Evolutionary conservation across 2,329 filamentous ascomycete species (phyloP), one percentile per base, ranked within the genome.

Genomic region (Leptographium flavum): DNA sequence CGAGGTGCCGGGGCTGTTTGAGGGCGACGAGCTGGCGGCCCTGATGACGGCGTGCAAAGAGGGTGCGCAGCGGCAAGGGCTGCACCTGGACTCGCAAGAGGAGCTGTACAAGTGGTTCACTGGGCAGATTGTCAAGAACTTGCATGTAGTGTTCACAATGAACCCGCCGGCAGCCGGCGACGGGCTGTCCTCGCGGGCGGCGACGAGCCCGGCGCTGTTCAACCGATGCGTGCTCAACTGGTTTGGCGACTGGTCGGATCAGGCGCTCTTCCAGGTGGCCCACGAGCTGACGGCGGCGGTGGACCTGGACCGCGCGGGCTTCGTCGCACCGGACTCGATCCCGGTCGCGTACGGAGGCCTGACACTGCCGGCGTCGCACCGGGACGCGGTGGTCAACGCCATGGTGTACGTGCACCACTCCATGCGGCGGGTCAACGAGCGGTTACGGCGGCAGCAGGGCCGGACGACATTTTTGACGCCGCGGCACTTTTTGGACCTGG

Each of bases 51-150:
- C 88, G 45, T 98, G 93, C 70, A 96, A 95, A 63, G 92, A 99
- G 67, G 93, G 92, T 48, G 90, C 92, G 19, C 92, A 98, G 62
- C 82, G 88, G 50, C 92, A 98, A 67, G 92, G 92, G 40, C 73
- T 96, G 47, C 79, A 96, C 48, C 76, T 98, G 1, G 92, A 99
- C 65, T 96, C 92, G 1, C 88, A 94, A 54, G 93, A 99, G 66
- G 92, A 99, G 63, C 71, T 98, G n/a, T 98, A 98, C 73, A 96
- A 96, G 67, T 99, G 92, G 92, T 99, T 99, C 67, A 98, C 93
- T 0, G 86, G 94, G 56, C 92, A 99, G 62, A 96, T 99, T 56
- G 85, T 98, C 60, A 94, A 94, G 70, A 99, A 99, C 58, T 68
- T 99, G 35, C 92, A 99, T 57, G 92, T 99, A 40, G 92, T 99